Base-by-base conservation (phyloP, 2,329 filamentous ascomycete genomes). In the Xylaria sp. region DNA sequence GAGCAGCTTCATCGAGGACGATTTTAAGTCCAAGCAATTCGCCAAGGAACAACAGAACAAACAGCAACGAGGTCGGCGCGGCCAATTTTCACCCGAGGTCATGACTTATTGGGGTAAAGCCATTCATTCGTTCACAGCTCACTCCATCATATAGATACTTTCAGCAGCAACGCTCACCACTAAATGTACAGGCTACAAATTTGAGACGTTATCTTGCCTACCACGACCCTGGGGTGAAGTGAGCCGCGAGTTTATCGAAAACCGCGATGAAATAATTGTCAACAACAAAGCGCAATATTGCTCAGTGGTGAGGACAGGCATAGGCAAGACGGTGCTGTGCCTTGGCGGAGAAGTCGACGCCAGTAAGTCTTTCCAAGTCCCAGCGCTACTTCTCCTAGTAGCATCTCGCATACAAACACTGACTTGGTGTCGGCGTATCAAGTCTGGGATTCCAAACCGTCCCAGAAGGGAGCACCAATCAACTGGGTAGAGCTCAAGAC, bases 401-500 rank as follows among this genome's bases (percentile, higher is more conserved):
- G 41, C 39, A 67, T 70, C 15, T 46, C 57, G 25, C 65, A 65
- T 39, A 18, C 18, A 31, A 58, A 8, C 9, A 55, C 31, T 55
- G 13, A 69, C 51, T 2, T 12, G 3, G 28, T 28, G 41, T 20
- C 15, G 15, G 52, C 28, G 34, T 39, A 58, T 63, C 18, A 37
- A 91, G 93, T 97, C 55, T 94, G 94, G 91, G 94, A 97, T 78
- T 88, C 86, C 66, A 97, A 96, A 78, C 93, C 94, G 0, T 80
- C 82, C 3, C 84, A 86, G 67, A 86, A 86, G 62, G 88, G 88
- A 58, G 85, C 85, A n/a, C 89, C 92, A 0, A 91, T 94, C 72
- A 93, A 95, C 76, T 99, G 94, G 92, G 91, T 98, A 39, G 96
- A 99, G 81, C 87, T 99, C 67, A 99, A 99, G 80, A 99, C 96